Conservation (phyloP, 192 early-diverging fungal species). For the Chytriomyces sp. region DNA sequence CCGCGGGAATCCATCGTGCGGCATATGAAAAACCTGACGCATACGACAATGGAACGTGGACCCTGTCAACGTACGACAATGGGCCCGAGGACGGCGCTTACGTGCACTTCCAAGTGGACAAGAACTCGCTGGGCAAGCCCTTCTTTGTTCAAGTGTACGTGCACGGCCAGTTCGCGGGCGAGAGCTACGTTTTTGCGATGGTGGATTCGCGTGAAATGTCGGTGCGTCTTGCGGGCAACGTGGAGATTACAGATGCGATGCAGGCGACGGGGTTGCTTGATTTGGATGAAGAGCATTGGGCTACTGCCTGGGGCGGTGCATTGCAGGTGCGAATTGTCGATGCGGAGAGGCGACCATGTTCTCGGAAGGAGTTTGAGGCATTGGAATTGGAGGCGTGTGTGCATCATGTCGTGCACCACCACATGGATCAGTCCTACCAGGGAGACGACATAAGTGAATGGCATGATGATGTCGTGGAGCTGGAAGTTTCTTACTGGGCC, state of each 20-base stretch:
- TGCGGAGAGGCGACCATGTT: not conserved
- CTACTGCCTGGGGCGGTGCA: not conserved
- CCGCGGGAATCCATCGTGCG: too few species aligned
- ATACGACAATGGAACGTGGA: too few species aligned
- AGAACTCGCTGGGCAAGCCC: conserved; percentile 9
- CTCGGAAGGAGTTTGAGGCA: not conserved
- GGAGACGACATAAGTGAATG: too few species aligned
- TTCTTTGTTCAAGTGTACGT: not conserved
- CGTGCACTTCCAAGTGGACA: conserved; percentile 6
- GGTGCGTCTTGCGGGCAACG: not conserved
- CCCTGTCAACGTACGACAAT: too few species aligned
- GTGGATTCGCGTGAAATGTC: conserved; percentile 6
- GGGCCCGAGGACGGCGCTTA: too few species aligned
- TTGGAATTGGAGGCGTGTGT: too few species aligned
- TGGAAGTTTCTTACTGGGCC: too few species aligned
- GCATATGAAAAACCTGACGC: too few species aligned
- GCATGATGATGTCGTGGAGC: too few species aligned
- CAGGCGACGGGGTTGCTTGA: not conserved
- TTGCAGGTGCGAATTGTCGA: not conserved
- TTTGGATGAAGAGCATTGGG: too few species aligned
- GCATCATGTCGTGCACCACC: too few species aligned
- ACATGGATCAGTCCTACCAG: too few species aligned
- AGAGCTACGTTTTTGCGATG: not conserved
- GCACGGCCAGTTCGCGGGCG: not conserved
- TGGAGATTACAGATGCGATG: conserved; percentile 14